Base-by-base conservation (phyloP, 2,329 filamentous ascomycete genomes). In the Coniella vitis region DNA sequence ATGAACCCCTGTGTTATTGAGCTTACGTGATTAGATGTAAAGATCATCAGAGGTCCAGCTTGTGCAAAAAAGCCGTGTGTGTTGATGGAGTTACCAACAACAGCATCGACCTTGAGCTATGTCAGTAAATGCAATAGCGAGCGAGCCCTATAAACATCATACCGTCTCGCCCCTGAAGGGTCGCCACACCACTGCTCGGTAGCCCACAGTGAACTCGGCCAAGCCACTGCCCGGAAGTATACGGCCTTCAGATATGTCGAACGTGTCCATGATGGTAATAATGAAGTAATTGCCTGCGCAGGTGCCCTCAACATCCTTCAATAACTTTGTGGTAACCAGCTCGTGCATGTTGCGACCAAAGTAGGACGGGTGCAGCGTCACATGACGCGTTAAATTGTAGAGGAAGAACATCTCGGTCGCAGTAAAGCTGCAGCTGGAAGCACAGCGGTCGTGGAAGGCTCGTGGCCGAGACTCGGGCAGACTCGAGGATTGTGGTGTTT, bases 161-260 rank as follows among this genome's bases (percentile, higher is more conserved):
- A 95, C 93, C 67, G 93, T 95, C 76, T 98, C 93, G 62, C 93
- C 91, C 69, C 93, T 91, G 75, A 97, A 98, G 10, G 93, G 93
- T 62, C 91, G 82, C 91, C 91, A 98, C 50, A 98, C 89, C 52
- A 98, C 91, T 46, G 93, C 93, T 53, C 90, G 87, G 66, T 96
- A 98, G 60, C 87, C 83, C 41, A 98, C 90, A 0, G 87, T 95
- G 65, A 96, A 98, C 68, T 96, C 89, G 17, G 93, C 91, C 57
- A 94, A 78, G 9, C 90, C 93, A 54, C 86, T 95, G 8, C 91
- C 88, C 3, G 93, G 91, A 49, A 96, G 79, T 54, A 98, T 91
- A 58, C 89, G 85, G 12, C 90, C 90, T 63, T 95, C 90, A 14
- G 89, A 94, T 61, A 97, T 91, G 58, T 96, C 87, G 61, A 94